Conservation (phyloP, 2,329 filamentous ascomycete species). For the Colletotrichum siamense region DNA sequence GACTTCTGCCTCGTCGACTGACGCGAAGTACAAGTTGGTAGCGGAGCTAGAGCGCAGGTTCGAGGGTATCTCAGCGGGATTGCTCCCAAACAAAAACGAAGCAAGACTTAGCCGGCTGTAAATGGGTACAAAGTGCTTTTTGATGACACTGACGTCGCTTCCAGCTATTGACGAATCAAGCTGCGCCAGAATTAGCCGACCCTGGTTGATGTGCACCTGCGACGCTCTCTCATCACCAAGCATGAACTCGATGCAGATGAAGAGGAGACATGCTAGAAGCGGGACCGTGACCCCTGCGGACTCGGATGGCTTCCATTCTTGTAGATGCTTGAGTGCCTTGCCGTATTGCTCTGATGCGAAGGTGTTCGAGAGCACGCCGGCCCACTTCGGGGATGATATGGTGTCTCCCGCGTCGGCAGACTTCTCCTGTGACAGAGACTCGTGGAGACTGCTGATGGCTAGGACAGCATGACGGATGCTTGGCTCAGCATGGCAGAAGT, state of each 20-base stretch:
- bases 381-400: neutral
- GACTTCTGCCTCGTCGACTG: constrained; percentile 33
- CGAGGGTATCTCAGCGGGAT: constrained; percentile 39
- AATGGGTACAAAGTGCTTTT: constrained; percentile 46
- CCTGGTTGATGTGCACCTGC: constrained; percentile 49
- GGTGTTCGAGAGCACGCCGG: neutral
- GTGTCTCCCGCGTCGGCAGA: neutral
- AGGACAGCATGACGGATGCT: constrained; percentile 55
- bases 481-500: constrained; percentile 48
- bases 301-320: constrained; percentile 36
- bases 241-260: constrained; percentile 60
- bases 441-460: constrained; percentile 54
- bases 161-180: constrained; percentile 30
- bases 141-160: constrained; percentile 40
- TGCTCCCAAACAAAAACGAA: constrained; percentile 44
- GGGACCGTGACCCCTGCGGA: constrained; percentile 30
- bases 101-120: constrained; percentile 48
- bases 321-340: constrained; percentile 49
- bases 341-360: constrained; percentile 54
- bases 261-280: constrained; percentile 53
- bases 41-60: constrained; percentile 37
- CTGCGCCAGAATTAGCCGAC: constrained; percentile 43
- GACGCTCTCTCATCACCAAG: constrained; percentile 53
- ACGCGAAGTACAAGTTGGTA: constrained; percentile 31
- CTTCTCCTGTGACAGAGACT: constrained; percentile 26